Evolutionary conservation across 805 yeast species (phyloP), one percentile per base, ranked within the genome.

Genomic region (Tetrapisispora nanseiensis): DNA sequence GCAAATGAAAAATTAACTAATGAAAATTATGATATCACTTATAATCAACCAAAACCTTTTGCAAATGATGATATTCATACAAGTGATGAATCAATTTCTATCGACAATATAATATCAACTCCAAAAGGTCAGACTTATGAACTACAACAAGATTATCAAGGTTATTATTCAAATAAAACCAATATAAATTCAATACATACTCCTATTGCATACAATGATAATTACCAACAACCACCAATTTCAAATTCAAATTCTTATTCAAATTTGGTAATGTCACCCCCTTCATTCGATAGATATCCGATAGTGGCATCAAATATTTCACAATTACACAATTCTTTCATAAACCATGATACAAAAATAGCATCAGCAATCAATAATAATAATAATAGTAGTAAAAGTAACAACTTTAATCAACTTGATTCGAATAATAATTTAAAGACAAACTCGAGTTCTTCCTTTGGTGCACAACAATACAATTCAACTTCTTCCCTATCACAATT

Each of bases 211-310:
- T 30, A 20, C 7, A 34, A 34, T 32, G 37, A 27, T 12, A 21
- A 15, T 16, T 36, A 29, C 3, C 27, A 30, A 9, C 21, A 35
- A 4, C 30, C 41, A 11, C 23, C 16, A n/a, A 32, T 31, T 7
- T 15, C 30, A 16, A 39, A 41, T 16, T 24, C 41, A 20, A 35
- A 42, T 33, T 45, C 48, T 18, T 34, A 44, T 23, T 40, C 32
- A 11, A n/a, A 44, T 39, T 28, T 43, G 10, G 57, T 59, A 23
- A 50, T 54, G 45, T 56, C 68, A 3, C 81, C 85, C 3, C 67
- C 76, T 1, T 82, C 74, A 42, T 80, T 67, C 51, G 86, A 80
- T 58, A 67, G 87, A 51, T 82, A 81, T 53, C 89, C 90, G 4
- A 67, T 77, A 47, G 62, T 68, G 13, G 74, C 76, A 3, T 74